Percentiles rank a stretch among this genome's conserved stretches.
These are phyloP conservation scores for Myriangium duriaei DNA, from an alignment of 2,329 filamentous ascomycete species.

Conservation along the genomic window DNA sequence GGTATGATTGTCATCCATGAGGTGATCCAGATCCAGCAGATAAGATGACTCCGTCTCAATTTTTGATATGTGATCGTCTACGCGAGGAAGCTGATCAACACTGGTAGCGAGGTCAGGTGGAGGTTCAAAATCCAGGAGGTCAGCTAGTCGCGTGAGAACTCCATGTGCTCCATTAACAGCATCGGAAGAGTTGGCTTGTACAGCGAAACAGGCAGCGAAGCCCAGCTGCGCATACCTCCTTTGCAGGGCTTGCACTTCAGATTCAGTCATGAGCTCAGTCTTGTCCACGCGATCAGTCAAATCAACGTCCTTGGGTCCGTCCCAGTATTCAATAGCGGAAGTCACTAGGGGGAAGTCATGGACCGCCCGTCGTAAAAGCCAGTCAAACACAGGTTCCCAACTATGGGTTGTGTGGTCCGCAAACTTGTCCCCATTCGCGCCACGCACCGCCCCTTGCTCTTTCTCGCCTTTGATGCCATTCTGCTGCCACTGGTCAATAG, in stretches of 20 bases:
- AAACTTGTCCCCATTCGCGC: background rate
- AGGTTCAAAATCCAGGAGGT: conserved; percentile 48
- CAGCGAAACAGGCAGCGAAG: conserved; percentile 54
- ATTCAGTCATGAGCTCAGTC: conserved; percentile 46
- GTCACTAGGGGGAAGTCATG: conserved; percentile 51
- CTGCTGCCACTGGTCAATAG: conserved; percentile 42
- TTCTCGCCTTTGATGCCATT: conserved; percentile 14
- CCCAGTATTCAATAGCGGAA: conserved; percentile 56
- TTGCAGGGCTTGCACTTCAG: conserved; percentile 47
- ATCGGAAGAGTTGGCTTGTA: conserved; percentile 46
- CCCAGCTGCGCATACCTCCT: conserved; percentile 54
- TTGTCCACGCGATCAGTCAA: conserved; percentile 45
- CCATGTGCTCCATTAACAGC: conserved; percentile 49
- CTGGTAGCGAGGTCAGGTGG: conserved; percentile 35
- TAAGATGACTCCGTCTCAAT: conserved; percentile 13
- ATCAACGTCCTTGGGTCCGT: conserved; percentile 59
- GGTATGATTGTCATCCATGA: conserved; percentile 48
- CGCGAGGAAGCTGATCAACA: conserved; percentile 30
- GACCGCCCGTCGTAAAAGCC: conserved; percentile 50
- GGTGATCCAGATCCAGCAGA: conserved; percentile 26
- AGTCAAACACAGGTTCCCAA: conserved; percentile 58
- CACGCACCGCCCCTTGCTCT: background rate
- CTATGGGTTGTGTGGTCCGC: conserved; percentile 38
- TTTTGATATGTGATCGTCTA: conserved; percentile 24
- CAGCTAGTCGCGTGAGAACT: conserved; percentile 47